Evolutionary conservation across 1,284 basidiomycete species (phyloP), one percentile per base, ranked within the genome.

Genomic region (Leccinum fallax): DNA sequence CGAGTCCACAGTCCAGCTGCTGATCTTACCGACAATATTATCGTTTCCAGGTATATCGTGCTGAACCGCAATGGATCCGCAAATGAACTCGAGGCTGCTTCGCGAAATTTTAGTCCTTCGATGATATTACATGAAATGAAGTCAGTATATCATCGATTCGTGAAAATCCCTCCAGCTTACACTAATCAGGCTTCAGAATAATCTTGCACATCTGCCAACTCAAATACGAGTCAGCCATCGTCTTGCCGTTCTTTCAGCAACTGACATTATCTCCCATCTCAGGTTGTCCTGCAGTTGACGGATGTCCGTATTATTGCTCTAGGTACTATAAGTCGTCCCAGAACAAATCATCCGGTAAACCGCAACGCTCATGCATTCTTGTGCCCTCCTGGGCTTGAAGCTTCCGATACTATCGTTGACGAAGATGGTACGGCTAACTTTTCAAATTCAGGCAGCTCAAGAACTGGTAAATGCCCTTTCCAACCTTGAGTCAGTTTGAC

Each of bases 261-360:
- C 38, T 72, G 30, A 69, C 21, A 4, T 40, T 32, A 11, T 34
- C 21, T 53, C 10, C 19, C 15, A 52, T 53, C 61, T 26, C 55
- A 90, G 89, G 80, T 89, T 30, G 80, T 92, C 19, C 80, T 91
- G 15, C 83, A 89, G 69, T 78, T 93, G 54, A 78, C 81, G 11
- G 91, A 93, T 70, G 84, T 90, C 19, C 83, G 90, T n/a, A 82
- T 93, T 57, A 73, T 93, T 58, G 88, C 85, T 1, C 79, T 92
- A 36, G 90, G 90, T 5, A 85, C 85, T 0, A 78, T 88, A 38
- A 81, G 83, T 61, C 82, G 77, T 52, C 86, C 88, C 5, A 79
- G 80, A 59, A 85, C 83, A 59, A 73, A 80, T 40, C 78, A 88
- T 49, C 81, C 74, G 13, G 77, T 88, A 32, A 93, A 93, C 66